Conservation (phyloP, 208 protist genomes). For the Acanthamoeba polyphaga region DNA sequence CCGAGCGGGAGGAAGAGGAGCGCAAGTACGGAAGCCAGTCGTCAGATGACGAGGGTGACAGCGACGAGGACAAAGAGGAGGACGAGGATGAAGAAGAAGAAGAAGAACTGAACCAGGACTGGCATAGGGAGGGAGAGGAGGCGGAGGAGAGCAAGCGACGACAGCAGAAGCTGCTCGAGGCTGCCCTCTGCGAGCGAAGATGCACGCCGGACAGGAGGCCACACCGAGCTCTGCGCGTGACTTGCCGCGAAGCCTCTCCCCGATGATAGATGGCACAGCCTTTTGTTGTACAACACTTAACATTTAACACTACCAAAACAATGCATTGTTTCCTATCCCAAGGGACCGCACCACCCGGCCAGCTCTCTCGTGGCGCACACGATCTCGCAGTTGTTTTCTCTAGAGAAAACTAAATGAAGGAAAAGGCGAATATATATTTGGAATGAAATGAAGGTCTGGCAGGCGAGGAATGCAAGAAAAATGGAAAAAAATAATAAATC, state of each 20-base stretch:
- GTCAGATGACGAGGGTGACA: background rate
- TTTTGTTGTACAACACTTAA: background rate
- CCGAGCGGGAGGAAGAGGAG: constrained; percentile 16
- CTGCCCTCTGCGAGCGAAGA: too few relatives aligned
- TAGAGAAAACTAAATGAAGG: too few relatives aligned
- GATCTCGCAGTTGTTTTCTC: too few relatives aligned
- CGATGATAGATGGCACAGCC: background rate
- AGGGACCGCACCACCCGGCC: too few relatives aligned
- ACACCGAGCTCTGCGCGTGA: background rate
- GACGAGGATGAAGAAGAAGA: background rate
- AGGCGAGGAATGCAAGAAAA: background rate
- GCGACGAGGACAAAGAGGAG: background rate
- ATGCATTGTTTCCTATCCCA: background rate
- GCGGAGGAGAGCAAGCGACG: background rate
- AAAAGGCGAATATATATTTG: too few relatives aligned
- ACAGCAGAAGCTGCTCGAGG: background rate
- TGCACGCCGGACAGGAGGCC: background rate
- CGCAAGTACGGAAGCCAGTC: background rate
- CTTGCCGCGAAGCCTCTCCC: background rate
- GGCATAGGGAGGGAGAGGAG: background rate
- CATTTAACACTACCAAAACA: background rate
- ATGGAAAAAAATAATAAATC: background rate
- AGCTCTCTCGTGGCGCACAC: too few relatives aligned
- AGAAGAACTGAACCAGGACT: background rate
- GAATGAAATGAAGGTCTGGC: too few relatives aligned